Evolutionary conservation across 2,329 filamentous ascomycete genomes (phyloP), one percentile per base, ranked within the genome.

Genomic region (Cladosporium austrohemisphaericum): DNA sequence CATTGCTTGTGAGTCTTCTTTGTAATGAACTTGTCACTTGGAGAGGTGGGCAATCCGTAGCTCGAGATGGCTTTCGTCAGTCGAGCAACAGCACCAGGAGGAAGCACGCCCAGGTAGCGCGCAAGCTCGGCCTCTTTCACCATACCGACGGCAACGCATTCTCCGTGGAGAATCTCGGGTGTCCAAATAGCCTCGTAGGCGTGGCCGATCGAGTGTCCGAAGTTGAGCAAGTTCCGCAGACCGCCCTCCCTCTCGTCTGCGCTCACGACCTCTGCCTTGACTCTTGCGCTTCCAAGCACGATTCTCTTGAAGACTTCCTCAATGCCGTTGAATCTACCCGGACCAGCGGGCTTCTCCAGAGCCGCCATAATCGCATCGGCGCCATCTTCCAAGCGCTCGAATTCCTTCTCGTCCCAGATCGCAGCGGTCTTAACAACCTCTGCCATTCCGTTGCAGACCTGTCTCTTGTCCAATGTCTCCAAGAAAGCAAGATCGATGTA

Each of bases 371-470:
- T 90, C 4, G 77, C 71, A 29, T 84, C 74, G 1, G 91, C 90
- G 60, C 93, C 88, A 57, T 86, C 77, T 66, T 98, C 93, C 14
- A 98, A 76, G 10, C 85, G 73, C 35, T 84, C 79, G 65, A 98
- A 98, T 64, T 96, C 92, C 8, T 77, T 71, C 68, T 94, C 89
- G 62, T 95, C 83, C 81, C 92, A 96, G 60, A 98, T 97, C 47
- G 93, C 93, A 3, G 93, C 93, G 3, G 93, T 98, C 79, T 78
- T 66, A 33, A 64, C 57, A 23, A 98, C 92, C 73, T 98, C 93
- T 20, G 92, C 93, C 92, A 98, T 96, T 53, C 93, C 93, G 67
- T 98, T 98, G 70, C 96, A 90, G 64, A 98, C 92, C 70, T 98
- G 92, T 57, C 93, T 80, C 56, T 85, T 45, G 1, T 92, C 91